Conservation (phyloP, 2,329 filamentous ascomycete genomes). For the Alternaria solani region DNA sequence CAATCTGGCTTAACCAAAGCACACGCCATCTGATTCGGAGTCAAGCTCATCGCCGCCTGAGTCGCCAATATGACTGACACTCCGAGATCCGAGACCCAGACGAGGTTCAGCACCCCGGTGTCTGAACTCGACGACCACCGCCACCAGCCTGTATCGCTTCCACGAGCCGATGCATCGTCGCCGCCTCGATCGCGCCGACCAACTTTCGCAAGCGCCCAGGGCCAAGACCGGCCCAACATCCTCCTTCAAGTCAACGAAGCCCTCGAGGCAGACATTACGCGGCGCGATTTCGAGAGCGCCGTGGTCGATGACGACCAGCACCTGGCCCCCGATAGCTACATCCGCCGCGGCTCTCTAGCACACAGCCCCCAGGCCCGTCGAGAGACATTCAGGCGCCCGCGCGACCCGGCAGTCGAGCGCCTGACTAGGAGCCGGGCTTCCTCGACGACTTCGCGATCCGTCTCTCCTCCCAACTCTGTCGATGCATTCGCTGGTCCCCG, state of each 20-base stretch:
- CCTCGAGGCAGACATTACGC: constrained; percentile 53
- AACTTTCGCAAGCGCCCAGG: constrained; percentile 73
- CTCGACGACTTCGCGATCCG: constrained; percentile 68
- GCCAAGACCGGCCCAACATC: constrained; percentile 54
- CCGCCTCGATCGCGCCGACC: constrained; percentile 65
- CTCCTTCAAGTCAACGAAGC: constrained; percentile 57
- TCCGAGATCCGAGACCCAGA: constrained; percentile 72
- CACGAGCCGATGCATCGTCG: constrained; percentile 65
- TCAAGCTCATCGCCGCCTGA: constrained; percentile 35
- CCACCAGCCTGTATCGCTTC: constrained; percentile 68
- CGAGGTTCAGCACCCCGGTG: constrained; percentile 76
- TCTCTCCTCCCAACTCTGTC: constrained; percentile 94
- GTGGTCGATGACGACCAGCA: constrained; percentile 75
- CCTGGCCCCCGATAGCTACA: constrained; percentile 56
- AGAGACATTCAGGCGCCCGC: constrained; percentile 54
- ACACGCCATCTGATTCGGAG: constrained; percentile 23
- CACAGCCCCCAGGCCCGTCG: constrained; percentile 53
- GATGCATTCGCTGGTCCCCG: constrained; percentile 95
- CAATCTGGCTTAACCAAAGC: constrained; percentile 18
- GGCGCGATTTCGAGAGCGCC: constrained; percentile 88
- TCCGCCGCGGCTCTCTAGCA: constrained; percentile 56
- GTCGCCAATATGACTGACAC: constrained; percentile 60
- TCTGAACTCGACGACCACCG: constrained; percentile 90
- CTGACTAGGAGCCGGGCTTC: constrained; percentile 56
- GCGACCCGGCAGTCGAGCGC: constrained; percentile 45